A percentile compares a stretch with the other conserved stretches of the same genome.
phyloP scores from a whole-genome alignment of 805 yeast genomes.

The Hanseniaspora hatyaiensis region DNA sequence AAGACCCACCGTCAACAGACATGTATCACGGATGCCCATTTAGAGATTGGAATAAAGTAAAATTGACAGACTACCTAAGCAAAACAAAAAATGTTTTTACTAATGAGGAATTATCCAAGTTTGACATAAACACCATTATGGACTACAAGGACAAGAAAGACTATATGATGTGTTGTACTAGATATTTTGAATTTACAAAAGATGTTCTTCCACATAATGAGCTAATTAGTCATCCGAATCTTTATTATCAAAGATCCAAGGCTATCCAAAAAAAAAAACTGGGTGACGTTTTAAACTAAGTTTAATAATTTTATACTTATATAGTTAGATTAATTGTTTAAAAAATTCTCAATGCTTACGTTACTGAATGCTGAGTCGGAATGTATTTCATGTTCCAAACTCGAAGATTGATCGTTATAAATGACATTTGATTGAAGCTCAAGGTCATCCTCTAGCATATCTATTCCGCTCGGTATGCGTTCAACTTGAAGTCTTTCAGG shows the following conservation, averaged over 20 bases:
- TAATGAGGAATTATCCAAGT: conserved; percentile 39
- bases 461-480: too few relatives aligned
- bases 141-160: conserved; percentile 60
- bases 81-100: conserved; percentile 47
- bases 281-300: not conserved
- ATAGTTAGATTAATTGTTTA: not conserved
- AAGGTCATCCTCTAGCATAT: too few relatives aligned
- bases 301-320: not conserved
- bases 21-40: conserved; percentile 93
- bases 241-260: conserved; percentile 69
- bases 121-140: conserved; percentile 45
- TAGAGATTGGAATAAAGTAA: conserved; percentile 59
- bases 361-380: not conserved
- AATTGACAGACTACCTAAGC: conserved; percentile 41
- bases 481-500: too few relatives aligned
- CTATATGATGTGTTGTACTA: conserved; percentile 77
- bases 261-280: conserved; percentile 36
- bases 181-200: conserved; percentile 65
- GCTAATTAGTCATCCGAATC: conserved; percentile 73
- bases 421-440: too few relatives aligned
- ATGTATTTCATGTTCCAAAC: not conserved
- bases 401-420: too few relatives aligned
- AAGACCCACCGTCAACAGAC: conserved; percentile 53
- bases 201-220: conserved; percentile 40
- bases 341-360: not conserved